Evolutionary conservation across 768 basidiomycete species (phyloP).

Genomic region (Strobilomyces dryophilus): DNA sequence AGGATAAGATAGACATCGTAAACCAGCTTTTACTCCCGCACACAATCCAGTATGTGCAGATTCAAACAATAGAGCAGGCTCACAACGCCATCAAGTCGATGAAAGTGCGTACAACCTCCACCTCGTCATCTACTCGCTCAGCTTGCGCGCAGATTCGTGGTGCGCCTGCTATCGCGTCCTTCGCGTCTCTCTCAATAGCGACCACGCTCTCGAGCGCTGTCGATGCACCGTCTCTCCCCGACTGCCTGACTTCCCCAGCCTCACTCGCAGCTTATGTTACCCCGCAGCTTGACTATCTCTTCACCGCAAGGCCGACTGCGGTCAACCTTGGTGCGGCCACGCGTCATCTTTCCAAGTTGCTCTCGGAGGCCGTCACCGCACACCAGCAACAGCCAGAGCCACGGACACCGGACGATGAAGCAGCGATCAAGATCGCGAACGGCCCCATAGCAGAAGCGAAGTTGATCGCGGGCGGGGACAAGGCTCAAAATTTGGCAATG

Average conservation of each 20-base stretch:
- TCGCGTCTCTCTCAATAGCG: conserved; percentile 79
- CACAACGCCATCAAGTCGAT: conserved; percentile 94
- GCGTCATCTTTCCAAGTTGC: conserved; percentile 54
- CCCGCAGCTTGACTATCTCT: conserved; percentile 65
- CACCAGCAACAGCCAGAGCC: conserved; percentile 16
- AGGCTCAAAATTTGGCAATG: conserved; percentile 84
- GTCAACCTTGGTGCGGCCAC: conserved; percentile 92
- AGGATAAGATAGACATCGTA: conserved; percentile 72
- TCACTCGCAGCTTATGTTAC: conserved; percentile 53
- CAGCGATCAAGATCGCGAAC: conserved; percentile 45
- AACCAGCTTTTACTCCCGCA: conserved; percentile 88
- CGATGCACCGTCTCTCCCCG: conserved; percentile 41
- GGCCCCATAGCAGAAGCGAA: conserved; percentile 68
- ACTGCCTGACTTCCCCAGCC: conserved; percentile 50
- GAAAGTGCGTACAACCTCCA: conserved; percentile 55
- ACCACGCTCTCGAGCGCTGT: conserved; percentile 57
- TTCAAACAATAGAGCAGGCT: conserved; percentile 76
- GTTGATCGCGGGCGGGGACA: conserved; percentile 81
- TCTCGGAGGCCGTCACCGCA: conserved; percentile 27
- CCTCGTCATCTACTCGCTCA: neutral
- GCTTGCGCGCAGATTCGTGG: conserved; percentile 63
- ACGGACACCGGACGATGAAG: conserved; percentile 25
- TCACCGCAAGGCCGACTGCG: conserved; percentile 90
- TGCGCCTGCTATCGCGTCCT: conserved; percentile 91
- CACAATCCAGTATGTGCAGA: conserved; percentile 57